Evolutionary conservation across 352 stramenopile genomes (phyloP), one percentile per base, ranked within the genome.

Genomic region (Phytophthora palmivora): DNA sequence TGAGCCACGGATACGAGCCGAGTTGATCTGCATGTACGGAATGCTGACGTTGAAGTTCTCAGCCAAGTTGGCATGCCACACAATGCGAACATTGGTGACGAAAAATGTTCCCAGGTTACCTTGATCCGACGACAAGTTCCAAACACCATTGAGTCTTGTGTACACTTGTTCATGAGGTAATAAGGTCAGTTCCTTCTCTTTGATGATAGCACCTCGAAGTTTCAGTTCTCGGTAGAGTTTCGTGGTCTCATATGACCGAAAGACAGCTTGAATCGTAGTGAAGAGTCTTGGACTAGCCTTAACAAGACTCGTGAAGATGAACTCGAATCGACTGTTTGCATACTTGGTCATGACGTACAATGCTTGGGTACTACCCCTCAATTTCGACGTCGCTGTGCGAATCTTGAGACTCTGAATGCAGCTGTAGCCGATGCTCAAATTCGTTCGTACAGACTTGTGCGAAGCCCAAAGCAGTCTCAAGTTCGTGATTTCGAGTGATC

Each of bases 21-120:
- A 90, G 46, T 88, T 88, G 67, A 98, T 97, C 74, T 98, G 92
- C 76, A 98, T 95, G 82, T 97, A 98, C 42, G 93, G 93, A 37
- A 98, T 96, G 69, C 84, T 96, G 19, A 98, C 92, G 65, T 98
- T 98, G 72, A 98, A 98, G 74, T 98, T 98, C 63, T 96, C 84
- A 1, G 93, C 92, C 26, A 98, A 65, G 57, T 96, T 96, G 7
- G 93, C 92, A 62, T 97, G 91, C 93, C 93, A 98, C 22, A 98
- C 93, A 24, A 98, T 67, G 34, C 92, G 88, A 26, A 98, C 84
- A 62, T 98, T 98, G 34, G 91, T 98, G 43, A 98, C 73, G 67
- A 97, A 97, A 60, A 98, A 94, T 7, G 83, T 93, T 10, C 93
- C 93, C 6, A 98, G 75, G 63, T 98, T 98, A 6, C 93, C 93